Conservation (phyloP, 441 rosid genomes). For the Melianthus villosus region DNA sequence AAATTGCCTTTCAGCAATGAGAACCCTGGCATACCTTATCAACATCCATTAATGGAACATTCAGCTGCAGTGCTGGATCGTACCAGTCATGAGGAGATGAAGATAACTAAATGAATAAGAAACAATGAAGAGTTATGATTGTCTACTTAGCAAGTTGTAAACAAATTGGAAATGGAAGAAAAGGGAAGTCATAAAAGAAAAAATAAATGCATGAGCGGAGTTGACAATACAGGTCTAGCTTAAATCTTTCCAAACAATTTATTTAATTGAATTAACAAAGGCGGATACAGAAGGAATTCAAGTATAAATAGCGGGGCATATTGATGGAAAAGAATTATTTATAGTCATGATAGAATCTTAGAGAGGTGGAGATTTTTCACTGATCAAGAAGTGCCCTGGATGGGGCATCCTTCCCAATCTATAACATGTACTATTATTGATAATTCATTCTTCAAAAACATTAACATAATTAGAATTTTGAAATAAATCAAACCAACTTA, state of each 20-base stretch:
- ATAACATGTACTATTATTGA: not conserved
- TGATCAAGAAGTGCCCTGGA: too few species aligned
- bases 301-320: too few species aligned
- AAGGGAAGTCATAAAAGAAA: not conserved
- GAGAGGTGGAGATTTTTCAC: too few species aligned
- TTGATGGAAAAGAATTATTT: too few species aligned
- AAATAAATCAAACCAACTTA: slow-evolving; percentile 23
- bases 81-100: slow-evolving; percentile 41
- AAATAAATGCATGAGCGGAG: too few species aligned
- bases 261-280: too few species aligned
- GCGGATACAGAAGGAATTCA: too few species aligned
- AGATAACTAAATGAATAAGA: slow-evolving; percentile 30
- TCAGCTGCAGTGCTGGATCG: slow-evolving; percentile 54
- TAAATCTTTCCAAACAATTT: too few species aligned
- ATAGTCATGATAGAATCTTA: too few species aligned
- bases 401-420: not conserved
- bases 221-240: too few species aligned
- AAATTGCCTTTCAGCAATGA: not conserved
- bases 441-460: not conserved
- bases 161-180: too few species aligned
- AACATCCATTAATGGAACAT: slow-evolving; percentile 89
- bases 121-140: slow-evolving; percentile 3
- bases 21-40: slow-evolving; percentile 57
- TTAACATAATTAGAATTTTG: slow-evolving; percentile 8
- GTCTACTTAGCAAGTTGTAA: not conserved